Evolutionary conservation across 2,329 filamentous ascomycete genomes (phyloP), one percentile per base, ranked within the genome.

Genomic region (Nothophoma quercina): DNA sequence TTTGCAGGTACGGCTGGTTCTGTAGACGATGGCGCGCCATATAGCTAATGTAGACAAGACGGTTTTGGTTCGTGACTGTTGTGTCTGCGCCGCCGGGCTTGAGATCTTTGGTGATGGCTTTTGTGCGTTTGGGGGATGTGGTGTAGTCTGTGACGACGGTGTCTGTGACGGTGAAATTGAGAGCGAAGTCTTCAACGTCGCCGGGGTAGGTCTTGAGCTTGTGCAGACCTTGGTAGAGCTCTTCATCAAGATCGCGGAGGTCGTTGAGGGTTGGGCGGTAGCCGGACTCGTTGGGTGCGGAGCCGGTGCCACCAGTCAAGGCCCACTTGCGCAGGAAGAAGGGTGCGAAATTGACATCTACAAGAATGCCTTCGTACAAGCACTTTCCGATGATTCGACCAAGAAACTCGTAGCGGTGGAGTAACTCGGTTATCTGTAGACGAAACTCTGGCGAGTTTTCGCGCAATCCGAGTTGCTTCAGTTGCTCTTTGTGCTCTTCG

Each of bases 251-350:
- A 69, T 98, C 93, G 57, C 91, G 87, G 22, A 99, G 80, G 67
- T 99, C 95, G 71, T 99, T 97, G 66, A 99, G 84, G 61, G 90
- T 96, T n/a, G 92, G 89, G 43, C 92, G 89, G 76, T 96, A 96
- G 8, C 85, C 84, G 9, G 85, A 84, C 71, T 86, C 88, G 60
- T 84, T 86, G 15, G 88, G 81, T 1, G 86, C 83, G 26, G 86
- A 81, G 13, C 82, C 81, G 19, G 77, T 76, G 4, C 85, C 86
- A 13, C 88, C 88, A 9, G 88, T 87, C 45, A 93, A 83, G 2
- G 92, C 86, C 95, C 95, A 99, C 72, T 98, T 97, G 54, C 96
- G 84, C 6, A 99, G 83, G 77, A 99, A 99, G 78, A 99, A 99
- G 0, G 90, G 88, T 1, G 93, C 93, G 78, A 99, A 99, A 42